Percentiles rank a stretch among this genome's conserved stretches.
These are phyloP conservation scores for Pseudogymnoascus sp. DNA, from an alignment of 2,329 filamentous ascomycete genomes.

Conservation along the genomic window DNA sequence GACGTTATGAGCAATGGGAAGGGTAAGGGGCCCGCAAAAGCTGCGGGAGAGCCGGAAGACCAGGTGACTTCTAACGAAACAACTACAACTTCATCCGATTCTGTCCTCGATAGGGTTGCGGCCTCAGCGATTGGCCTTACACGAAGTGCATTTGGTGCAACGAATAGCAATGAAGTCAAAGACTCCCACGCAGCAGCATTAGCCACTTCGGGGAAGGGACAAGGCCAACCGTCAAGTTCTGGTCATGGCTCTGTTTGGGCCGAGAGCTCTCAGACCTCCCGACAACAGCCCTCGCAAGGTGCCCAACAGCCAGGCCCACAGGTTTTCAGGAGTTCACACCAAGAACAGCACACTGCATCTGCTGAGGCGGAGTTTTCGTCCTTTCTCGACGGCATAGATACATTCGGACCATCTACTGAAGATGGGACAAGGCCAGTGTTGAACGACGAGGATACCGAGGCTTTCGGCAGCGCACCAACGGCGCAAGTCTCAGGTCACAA, in stretches of 20 bases:
- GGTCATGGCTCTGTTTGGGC: slow-evolving; percentile 15
- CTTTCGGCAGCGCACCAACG: background rate
- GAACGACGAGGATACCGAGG: background rate
- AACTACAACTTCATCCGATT: slow-evolving; percentile 14
- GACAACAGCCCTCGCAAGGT: slow-evolving; percentile 10
- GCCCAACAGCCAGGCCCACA: background rate
- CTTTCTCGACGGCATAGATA: slow-evolving; percentile 25
- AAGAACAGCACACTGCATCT: slow-evolving; percentile 20
- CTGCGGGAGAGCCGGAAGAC: slow-evolving; percentile 12
- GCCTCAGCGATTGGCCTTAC: slow-evolving; percentile 32
- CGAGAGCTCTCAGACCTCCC: slow-evolving; percentile 20
- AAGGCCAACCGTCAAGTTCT: slow-evolving; percentile 16
- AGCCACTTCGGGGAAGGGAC: slow-evolving; percentile 23
- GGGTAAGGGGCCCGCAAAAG: slow-evolving; percentile 21
- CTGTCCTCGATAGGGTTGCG: slow-evolving; percentile 23
- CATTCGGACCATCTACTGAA: slow-evolving; percentile 20
- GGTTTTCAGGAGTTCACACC: slow-evolving; percentile 20
- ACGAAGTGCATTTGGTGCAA: slow-evolving; percentile 27
- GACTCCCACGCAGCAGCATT: slow-evolving; percentile 17
- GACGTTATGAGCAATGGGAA: slow-evolving; percentile 18
- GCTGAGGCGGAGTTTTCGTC: slow-evolving; percentile 26
- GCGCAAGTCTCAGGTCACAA: background rate
- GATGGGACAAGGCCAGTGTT: slow-evolving; percentile 5
- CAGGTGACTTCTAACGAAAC: slow-evolving; percentile 11
- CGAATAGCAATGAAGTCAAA: slow-evolving; percentile 20